Conservation (phyloP, 179 eudicot genomes). For the Camellia oleifera region DNA sequence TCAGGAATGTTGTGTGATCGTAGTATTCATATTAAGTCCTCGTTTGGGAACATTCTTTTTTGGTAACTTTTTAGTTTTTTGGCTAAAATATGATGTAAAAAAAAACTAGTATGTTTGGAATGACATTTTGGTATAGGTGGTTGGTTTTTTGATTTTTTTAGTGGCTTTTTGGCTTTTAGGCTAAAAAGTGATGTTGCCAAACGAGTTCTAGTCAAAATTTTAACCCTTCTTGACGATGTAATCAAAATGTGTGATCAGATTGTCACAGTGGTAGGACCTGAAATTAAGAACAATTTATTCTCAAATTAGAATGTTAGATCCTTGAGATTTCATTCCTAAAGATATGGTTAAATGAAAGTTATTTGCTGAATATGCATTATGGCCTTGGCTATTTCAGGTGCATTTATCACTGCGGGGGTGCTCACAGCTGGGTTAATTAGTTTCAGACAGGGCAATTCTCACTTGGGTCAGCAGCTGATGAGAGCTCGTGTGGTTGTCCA, state of each 20-base stretch:
- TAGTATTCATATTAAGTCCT: no score
- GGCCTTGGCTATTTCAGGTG: slow-evolving; percentile 49
- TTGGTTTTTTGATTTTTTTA: no score
- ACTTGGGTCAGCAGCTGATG: slow-evolving; percentile 84
- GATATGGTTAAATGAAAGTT: neutral
- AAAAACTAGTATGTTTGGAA: no score
- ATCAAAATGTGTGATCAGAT: neutral
- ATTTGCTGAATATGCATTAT: neutral
- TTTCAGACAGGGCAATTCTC: slow-evolving; percentile 77
- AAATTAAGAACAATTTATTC: neutral
- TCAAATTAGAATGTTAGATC: neutral
- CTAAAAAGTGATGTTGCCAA: no score
- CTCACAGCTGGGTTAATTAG: slow-evolving; percentile 87
- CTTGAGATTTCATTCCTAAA: neutral
- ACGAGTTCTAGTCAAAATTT: no score
- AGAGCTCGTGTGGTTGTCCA: slow-evolving; percentile 90
- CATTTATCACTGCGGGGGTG: slow-evolving; percentile 85
- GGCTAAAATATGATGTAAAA: no score
- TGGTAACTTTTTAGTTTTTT: no score
- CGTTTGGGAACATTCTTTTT: no score
- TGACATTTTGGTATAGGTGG: no score
- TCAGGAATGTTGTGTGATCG: no score
- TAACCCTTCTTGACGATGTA: no score
- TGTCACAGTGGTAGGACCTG: neutral
- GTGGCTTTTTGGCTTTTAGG: no score